phyloP scores from a whole-genome alignment of 257 asterid species.

The Jacaranda copaia region DNA sequence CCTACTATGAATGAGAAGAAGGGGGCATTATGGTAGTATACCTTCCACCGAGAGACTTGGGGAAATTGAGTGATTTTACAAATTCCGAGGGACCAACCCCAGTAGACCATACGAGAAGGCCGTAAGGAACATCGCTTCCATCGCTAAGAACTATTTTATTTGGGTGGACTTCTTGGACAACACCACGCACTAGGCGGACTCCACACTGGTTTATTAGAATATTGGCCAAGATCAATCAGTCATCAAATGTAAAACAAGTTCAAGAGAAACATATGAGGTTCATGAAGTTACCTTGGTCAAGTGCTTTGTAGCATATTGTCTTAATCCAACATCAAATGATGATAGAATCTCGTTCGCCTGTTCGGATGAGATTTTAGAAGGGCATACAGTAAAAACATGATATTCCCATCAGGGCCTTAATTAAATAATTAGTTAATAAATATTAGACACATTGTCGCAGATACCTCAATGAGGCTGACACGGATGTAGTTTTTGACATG shows the following conservation, averaged over 20 bases:
- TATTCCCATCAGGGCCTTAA: not conserved
- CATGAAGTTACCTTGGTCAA: conserved; percentile 68
- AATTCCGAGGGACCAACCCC: conserved; percentile 93
- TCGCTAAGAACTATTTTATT: conserved; percentile 80
- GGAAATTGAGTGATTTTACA: conserved; percentile 65
- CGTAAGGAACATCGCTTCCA: conserved; percentile 95
- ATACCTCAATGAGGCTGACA: conserved; percentile 94
- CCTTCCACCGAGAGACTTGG: conserved; percentile 97
- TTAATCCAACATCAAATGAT: conserved; percentile 82
- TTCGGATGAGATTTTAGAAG: conserved; percentile 21
- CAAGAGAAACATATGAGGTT: not conserved
- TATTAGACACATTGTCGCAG: not conserved
- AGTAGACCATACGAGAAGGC: conserved; percentile 94
- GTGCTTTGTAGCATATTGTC: conserved; percentile 91
- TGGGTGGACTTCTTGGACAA: conserved; percentile 81
- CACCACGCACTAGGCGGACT: conserved; percentile 90
- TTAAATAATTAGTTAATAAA: not conserved
- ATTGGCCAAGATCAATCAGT: not conserved
- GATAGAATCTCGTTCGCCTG: conserved; percentile 95
- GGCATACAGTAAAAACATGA: not conserved
- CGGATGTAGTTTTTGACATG: conserved; percentile 89
- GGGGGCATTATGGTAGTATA: conserved; percentile 24
- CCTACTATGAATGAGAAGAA: conserved; percentile 6
- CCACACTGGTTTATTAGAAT: conserved; percentile 53
- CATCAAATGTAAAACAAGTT: not conserved